Base-by-base conservation (phyloP, 169 alveolate species). In the Babesia gibsoni region DNA sequence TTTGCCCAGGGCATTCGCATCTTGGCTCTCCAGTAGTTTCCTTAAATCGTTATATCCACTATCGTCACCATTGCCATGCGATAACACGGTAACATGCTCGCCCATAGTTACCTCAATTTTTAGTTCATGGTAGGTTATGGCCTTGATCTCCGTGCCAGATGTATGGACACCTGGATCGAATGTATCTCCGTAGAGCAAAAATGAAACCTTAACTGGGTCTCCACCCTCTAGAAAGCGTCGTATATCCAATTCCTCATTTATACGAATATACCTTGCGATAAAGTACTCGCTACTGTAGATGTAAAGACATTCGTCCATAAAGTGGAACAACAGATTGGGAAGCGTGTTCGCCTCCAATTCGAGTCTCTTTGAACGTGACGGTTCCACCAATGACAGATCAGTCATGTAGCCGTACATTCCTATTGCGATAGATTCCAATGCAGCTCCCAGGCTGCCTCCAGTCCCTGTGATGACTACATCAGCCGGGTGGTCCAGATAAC, bases 81-180 rank as follows among this genome's bases (percentile, higher is more conserved):
- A 25, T 14, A 50, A 41, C 1, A 35, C 20, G 23, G 9, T 30
- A 9, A 30, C 49, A 14, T 29, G 43, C 43, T 23, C 59, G 9
- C 52, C 80, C 25, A 50, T 35, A 18, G 59, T 36, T 10, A 74
- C 27, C 23, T 48, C 50, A 9, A 77, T 53, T 41, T 61, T 75
- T 36, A 85, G 30, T 25, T 69, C 84, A 46, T 85, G 92, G 65
- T 78, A 73, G 23, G 92, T 85, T 25, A 82, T 68, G n/a, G 92
- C 92, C 79, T 85, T 85, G 18, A 85, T 64, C 63, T 85, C 92
- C 7, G 90, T 85, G 25, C 92, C 92, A 37, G 73, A 35, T 23
- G 67, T 79, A 53, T 85, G 92, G 29, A 36, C 22, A 2, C 22
- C 27, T 20, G 52, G 46, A 39, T 73, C 65, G 63, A 70, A 85